These are phyloP conservation scores for Tritrichomonas foetus DNA, from an alignment of 208 protist genomes.

Conservation along the genomic window DNA sequence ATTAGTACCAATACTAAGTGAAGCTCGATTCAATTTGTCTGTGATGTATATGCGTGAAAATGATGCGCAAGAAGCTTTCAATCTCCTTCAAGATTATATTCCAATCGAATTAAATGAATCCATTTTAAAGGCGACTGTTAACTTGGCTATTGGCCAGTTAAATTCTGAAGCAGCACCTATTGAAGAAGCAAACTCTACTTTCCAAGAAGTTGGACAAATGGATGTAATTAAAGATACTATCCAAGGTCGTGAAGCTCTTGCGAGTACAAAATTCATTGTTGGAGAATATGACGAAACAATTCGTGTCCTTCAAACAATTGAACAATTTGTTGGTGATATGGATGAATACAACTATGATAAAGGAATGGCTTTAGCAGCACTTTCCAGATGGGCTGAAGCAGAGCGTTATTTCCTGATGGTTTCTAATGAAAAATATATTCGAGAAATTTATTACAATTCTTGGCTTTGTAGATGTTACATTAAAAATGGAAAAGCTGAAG, in stretches of 20 bases:
- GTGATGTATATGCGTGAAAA: not conserved
- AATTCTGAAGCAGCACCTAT: not conserved
- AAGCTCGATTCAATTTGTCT: not conserved
- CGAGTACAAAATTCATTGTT: not conserved
- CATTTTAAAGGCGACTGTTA: not conserved
- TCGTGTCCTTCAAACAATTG: not conserved
- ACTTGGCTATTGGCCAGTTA: not conserved
- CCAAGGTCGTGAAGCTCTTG: not conserved
- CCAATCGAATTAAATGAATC: not conserved
- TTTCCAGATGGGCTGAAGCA: not conserved
- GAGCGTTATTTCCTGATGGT: constrained; percentile 3
- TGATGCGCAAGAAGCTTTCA: not conserved
- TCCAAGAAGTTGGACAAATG: not conserved
- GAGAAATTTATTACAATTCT: not conserved
- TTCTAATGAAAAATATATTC: not conserved
- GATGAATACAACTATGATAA: constrained; percentile 27
- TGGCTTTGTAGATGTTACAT: not conserved
- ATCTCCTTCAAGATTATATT: not conserved
- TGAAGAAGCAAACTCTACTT: not conserved
- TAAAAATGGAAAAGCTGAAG: not conserved
- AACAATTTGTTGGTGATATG: not conserved
- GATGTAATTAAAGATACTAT: not conserved
- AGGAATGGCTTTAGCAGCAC: not conserved
- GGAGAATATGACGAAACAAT: not conserved
- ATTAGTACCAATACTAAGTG: not conserved